These are phyloP conservation scores for Boletus rufocinnamomeus DNA, from an alignment of 768 basidiomycete genomes.

Conservation along the genomic window DNA sequence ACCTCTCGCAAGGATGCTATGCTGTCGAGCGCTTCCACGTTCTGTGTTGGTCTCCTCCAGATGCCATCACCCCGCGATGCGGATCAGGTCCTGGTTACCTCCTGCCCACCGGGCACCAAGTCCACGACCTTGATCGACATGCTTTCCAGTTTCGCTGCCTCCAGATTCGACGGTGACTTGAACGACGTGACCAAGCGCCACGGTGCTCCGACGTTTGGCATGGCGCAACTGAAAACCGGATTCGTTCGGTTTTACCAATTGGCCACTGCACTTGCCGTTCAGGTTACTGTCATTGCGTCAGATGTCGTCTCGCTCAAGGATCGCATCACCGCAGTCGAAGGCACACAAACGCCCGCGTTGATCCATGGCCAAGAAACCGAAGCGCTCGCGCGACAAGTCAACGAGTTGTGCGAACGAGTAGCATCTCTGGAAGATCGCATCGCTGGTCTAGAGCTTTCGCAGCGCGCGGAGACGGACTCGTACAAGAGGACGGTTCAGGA, in stretches of 20 bases:
- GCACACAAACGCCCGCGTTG: not conserved
- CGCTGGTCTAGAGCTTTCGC: slow-evolving; percentile 8
- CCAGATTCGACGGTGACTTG: not conserved
- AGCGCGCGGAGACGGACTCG: slow-evolving; percentile 1
- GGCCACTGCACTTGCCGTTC: slow-evolving; percentile 3
- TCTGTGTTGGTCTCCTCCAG: slow-evolving; percentile 2
- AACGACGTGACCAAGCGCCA: not conserved
- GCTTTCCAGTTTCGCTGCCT: not conserved
- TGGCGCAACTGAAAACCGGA: slow-evolving; percentile 2
- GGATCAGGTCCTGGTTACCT: not conserved
- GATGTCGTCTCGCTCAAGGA: slow-evolving; percentile 20
- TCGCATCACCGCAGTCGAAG: slow-evolving; percentile 21
- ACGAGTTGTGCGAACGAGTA: slow-evolving; percentile 8
- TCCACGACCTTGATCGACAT: not conserved
- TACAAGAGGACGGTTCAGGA: slow-evolving; percentile 11
- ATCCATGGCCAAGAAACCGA: not conserved
- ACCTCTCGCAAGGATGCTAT: not conserved
- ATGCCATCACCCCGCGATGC: not conserved
- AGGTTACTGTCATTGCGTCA: slow-evolving; percentile 8
- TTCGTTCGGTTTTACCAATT: slow-evolving; percentile 14
- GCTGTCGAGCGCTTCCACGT: not conserved
- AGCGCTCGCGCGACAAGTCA: slow-evolving; percentile 11
- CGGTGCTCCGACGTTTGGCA: not conserved
- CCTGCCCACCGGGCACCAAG: not conserved
- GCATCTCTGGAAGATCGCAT: slow-evolving; percentile 20